Evolutionary conservation across 805 yeast genomes (phyloP).

Genomic region (Millerago galiae): DNA sequence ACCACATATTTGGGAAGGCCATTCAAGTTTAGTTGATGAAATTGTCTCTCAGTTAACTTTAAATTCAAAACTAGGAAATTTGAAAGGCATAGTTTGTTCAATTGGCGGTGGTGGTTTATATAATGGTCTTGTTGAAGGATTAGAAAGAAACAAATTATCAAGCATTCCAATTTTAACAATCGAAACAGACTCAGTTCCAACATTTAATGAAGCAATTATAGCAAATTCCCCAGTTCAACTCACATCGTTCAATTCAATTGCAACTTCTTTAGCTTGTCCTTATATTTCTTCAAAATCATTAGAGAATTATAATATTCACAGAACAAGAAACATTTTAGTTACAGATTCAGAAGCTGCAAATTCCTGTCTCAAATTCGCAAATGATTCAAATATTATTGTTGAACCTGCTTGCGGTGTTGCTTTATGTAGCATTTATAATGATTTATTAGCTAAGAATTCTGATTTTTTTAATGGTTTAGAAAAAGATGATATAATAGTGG

Average conservation of each 20-base stretch:
- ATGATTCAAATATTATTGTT: constrained; percentile 44
- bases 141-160: constrained; percentile 28
- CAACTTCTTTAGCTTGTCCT: constrained; percentile 59
- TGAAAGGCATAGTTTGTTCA: constrained; percentile 46
- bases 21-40: constrained; percentile 41
- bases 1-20: constrained; percentile 50
- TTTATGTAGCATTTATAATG: constrained; percentile 43
- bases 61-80: constrained; percentile 18
- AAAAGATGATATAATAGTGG: constrained; percentile 40
- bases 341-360: constrained; percentile 51
- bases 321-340: constrained; percentile 36
- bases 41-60: constrained; percentile 25
- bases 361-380: constrained; percentile 44
- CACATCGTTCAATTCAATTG: constrained; percentile 44
- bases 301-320: constrained; percentile 35
- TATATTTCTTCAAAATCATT: constrained; percentile 46
- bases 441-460: constrained; percentile 25
- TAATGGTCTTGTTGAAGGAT: constrained; percentile 44
- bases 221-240: constrained; percentile 39
- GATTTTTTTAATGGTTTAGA: constrained; percentile 25
- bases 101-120: constrained; percentile 56
- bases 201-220: constrained; percentile 44
- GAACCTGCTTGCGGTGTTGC: constrained; percentile 79
- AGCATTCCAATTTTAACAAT: constrained; percentile 41
- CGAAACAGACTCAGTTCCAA: constrained; percentile 61